Percentiles rank a stretch among this genome's conserved stretches.
phyloP scores from a whole-genome alignment of 1,284 basidiomycete genomes.

The Cerrena zonata region DNA sequence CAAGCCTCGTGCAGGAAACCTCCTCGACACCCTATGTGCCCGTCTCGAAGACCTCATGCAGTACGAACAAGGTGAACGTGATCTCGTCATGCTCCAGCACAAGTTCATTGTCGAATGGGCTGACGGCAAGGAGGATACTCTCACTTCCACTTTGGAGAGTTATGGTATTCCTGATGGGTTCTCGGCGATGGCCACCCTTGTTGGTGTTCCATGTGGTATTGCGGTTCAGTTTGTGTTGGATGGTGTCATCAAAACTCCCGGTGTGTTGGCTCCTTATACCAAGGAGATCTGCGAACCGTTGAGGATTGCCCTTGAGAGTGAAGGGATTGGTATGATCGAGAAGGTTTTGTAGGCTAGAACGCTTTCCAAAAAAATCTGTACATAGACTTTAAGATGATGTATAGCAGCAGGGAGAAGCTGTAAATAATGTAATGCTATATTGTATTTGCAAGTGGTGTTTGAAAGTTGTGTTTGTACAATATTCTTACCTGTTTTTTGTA shows the following conservation, averaged over 20 bases:
- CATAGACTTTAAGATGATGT: neutral
- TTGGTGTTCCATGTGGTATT: constrained; percentile 92
- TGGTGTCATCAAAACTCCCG: constrained; percentile 71
- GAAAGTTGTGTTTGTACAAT: no score
- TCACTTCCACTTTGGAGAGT: constrained; percentile 88
- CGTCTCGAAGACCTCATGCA: constrained; percentile 88
- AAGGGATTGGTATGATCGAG: constrained; percentile 81
- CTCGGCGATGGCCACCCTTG: constrained; percentile 90
- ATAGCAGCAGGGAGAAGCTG: no score
- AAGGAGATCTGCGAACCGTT: constrained; percentile 84
- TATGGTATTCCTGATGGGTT: constrained; percentile 82
- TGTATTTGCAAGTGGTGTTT: no score
- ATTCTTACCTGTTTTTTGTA: no score
- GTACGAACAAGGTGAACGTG: constrained; percentile 87
- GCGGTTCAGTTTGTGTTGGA: constrained; percentile 81
- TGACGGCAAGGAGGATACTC: constrained; percentile 76
- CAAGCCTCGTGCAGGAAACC: constrained; percentile 65
- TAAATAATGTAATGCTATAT: no score
- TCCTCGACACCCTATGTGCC: constrained; percentile 92
- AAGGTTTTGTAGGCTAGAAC: constrained; percentile 42
- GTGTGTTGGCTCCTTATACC: constrained; percentile 85
- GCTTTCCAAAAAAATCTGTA: neutral
- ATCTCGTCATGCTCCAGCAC: constrained; percentile 97
- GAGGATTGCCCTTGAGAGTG: constrained; percentile 70
- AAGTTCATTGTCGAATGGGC: constrained; percentile 87